Evolutionary conservation across 2,329 filamentous ascomycete genomes (phyloP), one percentile per base, ranked within the genome.

Genomic region (Arthrobotrys musiformis): DNA sequence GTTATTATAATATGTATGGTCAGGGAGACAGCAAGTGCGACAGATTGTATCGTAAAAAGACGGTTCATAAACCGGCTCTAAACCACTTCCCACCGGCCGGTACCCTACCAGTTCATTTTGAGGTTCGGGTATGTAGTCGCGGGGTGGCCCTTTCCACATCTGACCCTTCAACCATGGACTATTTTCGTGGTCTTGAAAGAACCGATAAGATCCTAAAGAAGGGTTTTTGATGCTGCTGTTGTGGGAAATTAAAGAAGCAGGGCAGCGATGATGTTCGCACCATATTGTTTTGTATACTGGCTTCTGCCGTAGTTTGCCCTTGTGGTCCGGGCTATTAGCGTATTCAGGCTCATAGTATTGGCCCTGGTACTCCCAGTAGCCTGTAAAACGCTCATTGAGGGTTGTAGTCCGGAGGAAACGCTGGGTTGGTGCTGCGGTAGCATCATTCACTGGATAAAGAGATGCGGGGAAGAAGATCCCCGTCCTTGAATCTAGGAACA

Each of bases 251-350:
- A 40, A 7, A 46, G 28, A 56, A 28, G 54, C 19, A 7, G 58
- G 58, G 26, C 68, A 72, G n/a, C 68, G 56, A 30, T 72, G 68
- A 17, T 72, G 68, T 40, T 72, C 46, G 30, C 67, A 72, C 68
- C 68, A 72, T 8, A 72, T 37, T 1, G 58, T 72, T 28, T 60
- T 56, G 17, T 72, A 72, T 3, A 17, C 58, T 17, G 19, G 19
- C 1, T 44, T 4, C 35, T 9, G 33, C 5, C 40, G n/a, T 19
- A 6, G 8, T 19, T 44, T 2, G 1, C 5, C 4, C 1, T 19
- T 1, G 6, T 2, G 15, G 40, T 19, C 19, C 13, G 44, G 7
- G 19, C 7, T 13, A 26, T 48, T 48, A 22, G 1, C 1, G 40
- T 44, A 44, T 1, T 19, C 2, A 4, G 40, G 40, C n/a, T 6